Percentiles rank a stretch among this genome's conserved stretches.
Evolutionary conservation across 108 stramenopile species (phyloP).

Genomic region (Thalassiosira profunda): DNA sequence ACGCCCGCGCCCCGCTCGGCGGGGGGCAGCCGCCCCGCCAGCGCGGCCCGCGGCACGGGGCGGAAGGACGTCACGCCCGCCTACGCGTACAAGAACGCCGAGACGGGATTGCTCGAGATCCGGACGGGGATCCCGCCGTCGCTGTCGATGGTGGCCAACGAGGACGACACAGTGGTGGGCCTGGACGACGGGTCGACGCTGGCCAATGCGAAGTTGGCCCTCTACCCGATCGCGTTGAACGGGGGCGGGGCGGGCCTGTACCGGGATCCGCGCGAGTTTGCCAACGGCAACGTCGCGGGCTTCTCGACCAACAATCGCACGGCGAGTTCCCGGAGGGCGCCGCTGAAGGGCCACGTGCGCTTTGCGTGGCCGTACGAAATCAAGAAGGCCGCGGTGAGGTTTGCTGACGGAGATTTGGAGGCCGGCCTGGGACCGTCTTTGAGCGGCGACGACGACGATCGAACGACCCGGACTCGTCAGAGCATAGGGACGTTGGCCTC

Average conservation of each 20-base stretch:
- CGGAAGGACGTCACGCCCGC: slow-evolving; percentile 48
- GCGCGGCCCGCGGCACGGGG: neutral
- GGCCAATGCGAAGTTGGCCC: slow-evolving; percentile 21
- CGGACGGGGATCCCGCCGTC: slow-evolving; percentile 36
- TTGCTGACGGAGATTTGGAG: slow-evolving; percentile 7
- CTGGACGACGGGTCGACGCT: slow-evolving; percentile 24
- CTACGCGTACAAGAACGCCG: slow-evolving; percentile 52
- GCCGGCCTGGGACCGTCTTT: slow-evolving; percentile 12
- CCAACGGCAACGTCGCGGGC: slow-evolving; percentile 7
- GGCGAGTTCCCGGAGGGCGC: slow-evolving; percentile 21
- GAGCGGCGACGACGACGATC: slow-evolving; percentile 13
- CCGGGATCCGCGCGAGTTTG: slow-evolving; percentile 49
- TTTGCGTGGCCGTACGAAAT: slow-evolving; percentile 26
- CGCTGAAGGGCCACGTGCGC: slow-evolving; percentile 31
- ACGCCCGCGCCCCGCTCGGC: slow-evolving; percentile 13
- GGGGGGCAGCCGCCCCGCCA: neutral
- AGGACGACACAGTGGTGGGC: slow-evolving; percentile 45
- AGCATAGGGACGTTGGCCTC: slow-evolving; percentile 13
- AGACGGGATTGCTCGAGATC: slow-evolving; percentile 53
- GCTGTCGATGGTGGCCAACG: slow-evolving; percentile 41
- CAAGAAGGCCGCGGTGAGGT: slow-evolving; percentile 1
- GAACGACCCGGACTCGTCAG: slow-evolving; percentile 3
- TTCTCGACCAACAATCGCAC: slow-evolving; percentile 27
- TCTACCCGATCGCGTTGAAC: slow-evolving; percentile 57
- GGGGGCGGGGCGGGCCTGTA: slow-evolving; percentile 56